Conservation (phyloP, 441 rosid species). For the Dalechampia spathulata region DNA sequence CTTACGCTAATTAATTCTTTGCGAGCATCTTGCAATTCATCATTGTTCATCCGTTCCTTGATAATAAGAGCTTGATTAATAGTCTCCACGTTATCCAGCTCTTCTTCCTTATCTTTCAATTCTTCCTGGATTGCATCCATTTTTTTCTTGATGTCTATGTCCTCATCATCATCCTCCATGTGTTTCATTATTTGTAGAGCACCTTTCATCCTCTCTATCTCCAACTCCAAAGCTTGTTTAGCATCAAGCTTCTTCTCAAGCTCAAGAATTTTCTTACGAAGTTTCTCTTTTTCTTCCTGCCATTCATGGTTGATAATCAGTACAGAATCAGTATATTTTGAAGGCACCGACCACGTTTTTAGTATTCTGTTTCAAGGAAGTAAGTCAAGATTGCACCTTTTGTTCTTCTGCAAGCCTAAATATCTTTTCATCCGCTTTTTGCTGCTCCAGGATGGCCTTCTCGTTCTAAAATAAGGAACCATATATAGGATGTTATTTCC, state of each 20-base stretch:
- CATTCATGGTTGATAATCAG: conserved; percentile 6
- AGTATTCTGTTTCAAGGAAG: not conserved
- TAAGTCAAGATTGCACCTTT: conserved; percentile 25
- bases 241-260: conserved; percentile 53
- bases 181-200: conserved; percentile 49
- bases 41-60: conserved; percentile 41
- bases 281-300: conserved; percentile 55
- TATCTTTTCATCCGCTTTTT: conserved; percentile 42
- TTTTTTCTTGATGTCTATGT: conserved; percentile 23
- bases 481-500: too few species aligned
- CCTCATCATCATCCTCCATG: conserved; percentile 39
- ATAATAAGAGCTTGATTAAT: conserved; percentile 32
- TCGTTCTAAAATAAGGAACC: conserved; percentile 53
- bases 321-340: not conserved
- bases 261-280: conserved; percentile 36
- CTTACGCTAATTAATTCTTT: conserved; percentile 50
- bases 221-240: conserved; percentile 60
- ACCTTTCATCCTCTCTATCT: conserved; percentile 57
- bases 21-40: conserved; percentile 56
- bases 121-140: conserved; percentile 29
- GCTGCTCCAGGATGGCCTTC: conserved; percentile 59
- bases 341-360: not conserved
- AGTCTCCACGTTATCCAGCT: conserved; percentile 21
- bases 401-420: conserved; percentile 54
- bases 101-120: conserved; percentile 43